Evolutionary conservation across 345 rosid genomes (phyloP), one percentile per base, ranked within the genome.

Genomic region (Orychophragmus violaceus): DNA sequence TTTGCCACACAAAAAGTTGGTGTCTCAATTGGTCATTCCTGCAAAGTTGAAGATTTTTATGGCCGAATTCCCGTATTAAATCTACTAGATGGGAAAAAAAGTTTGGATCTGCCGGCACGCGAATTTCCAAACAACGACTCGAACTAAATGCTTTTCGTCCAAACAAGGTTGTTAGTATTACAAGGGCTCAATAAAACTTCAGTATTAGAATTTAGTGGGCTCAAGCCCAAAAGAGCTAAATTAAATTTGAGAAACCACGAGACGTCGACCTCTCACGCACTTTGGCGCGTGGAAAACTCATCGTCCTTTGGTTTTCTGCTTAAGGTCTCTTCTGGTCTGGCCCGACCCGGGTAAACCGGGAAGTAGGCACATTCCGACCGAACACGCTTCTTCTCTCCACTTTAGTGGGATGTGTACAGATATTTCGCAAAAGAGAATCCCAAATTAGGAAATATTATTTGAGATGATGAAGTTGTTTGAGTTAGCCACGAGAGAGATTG

Each of bases 371-470:
- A 30, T 5, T 18, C 60, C 53, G 27, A 51, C 74, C 68, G 48
- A 62, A 70, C 68, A 70, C 75, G 48, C 56, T 28, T 51, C 74
- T 52, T 50, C 35, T 29, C 52, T 13, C 17, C 46, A 41, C 67
- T 51, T 14, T 33, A n/a, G n/a, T n/a, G n/a, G n/a, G n/a, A n/a
- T 41, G 60, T 62, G 69, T 62, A 51, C 57, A 66, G 27, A 73
- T 74, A 66, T 67, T 67, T 66, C 39, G 68, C 27, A 66, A 51
- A 33, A 53, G 35, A 7, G 35, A 17, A n/a, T 21, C 68, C 77
- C 32, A 61, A 67, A 32, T 61, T 74, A 68, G 73, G 28, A 50
- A 62, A 22, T 2, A 5, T 5, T 35, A n/a, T 42, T 39, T 8
- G 35, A 46, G 56, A 66, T 44, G 72, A 66, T 48, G 9, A 14